phyloP scores from a whole-genome alignment of 768 basidiomycete species.

The Mrakia blollopis region DNA sequence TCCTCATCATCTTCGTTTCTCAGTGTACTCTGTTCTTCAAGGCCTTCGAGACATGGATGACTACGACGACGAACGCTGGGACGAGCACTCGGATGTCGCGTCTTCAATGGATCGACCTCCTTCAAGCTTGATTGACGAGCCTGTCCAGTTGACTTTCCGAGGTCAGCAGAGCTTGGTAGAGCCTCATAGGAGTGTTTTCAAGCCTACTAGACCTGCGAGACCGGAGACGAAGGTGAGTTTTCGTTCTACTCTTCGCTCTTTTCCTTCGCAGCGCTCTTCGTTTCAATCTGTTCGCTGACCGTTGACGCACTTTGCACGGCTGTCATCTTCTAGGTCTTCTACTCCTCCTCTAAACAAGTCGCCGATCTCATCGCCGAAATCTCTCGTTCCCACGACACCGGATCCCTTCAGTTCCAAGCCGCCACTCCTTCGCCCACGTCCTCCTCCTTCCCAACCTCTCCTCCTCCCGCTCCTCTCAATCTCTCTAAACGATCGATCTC shows the following conservation, averaged over 20 bases:
- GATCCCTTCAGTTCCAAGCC: slow-evolving; percentile 8
- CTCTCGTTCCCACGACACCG: slow-evolving; percentile 12
- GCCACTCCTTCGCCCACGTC: slow-evolving; percentile 3
- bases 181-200: neutral
- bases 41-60: slow-evolving; percentile 25
- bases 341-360: slow-evolving; percentile 24
- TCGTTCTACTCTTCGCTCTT: neutral
- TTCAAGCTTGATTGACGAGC: slow-evolving; percentile 28
- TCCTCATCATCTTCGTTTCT: neutral
- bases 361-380: slow-evolving; percentile 31
- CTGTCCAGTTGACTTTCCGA: slow-evolving; percentile 24
- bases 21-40: slow-evolving; percentile 24
- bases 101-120: slow-evolving; percentile 25
- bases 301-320: neutral
- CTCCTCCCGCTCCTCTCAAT: slow-evolving; percentile 6
- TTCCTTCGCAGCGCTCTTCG: neutral
- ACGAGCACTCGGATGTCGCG: slow-evolving; percentile 4
- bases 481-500: slow-evolving; percentile 23
- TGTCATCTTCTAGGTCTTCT: slow-evolving; percentile 16
- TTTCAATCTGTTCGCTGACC: neutral
- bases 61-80: slow-evolving; percentile 23
- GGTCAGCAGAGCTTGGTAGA: neutral
- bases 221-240: slow-evolving; percentile 28
- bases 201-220: neutral
- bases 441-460: neutral